Conservation (phyloP, 345 rosid species). For the Combretum micranthum region DNA sequence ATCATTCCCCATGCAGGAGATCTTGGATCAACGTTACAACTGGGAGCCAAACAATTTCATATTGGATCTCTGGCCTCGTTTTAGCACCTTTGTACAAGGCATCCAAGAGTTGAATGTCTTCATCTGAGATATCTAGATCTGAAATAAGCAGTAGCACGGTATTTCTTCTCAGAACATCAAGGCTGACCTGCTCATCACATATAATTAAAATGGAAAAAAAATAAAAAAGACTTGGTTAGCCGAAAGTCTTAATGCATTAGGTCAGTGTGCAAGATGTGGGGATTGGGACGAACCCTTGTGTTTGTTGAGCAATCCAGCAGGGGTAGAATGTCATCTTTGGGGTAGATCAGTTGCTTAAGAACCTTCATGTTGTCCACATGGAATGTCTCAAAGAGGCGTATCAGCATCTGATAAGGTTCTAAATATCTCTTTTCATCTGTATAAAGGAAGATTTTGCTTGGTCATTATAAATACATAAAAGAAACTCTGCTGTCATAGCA, state of each 20-base stretch:
- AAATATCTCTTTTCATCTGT: constrained; percentile 43
- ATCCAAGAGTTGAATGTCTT: constrained; percentile 33
- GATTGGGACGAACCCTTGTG: constrained; percentile 31
- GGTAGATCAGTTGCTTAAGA: constrained; percentile 44
- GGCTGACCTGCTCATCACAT: constrained; percentile 24
- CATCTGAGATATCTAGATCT: constrained; percentile 32
- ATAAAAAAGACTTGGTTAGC: no score
- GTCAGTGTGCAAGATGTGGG: background rate
- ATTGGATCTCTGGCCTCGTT: constrained; percentile 35
- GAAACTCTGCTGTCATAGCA: no score
- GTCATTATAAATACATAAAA: no score
- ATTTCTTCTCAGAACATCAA: constrained; percentile 41
- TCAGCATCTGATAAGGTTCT: constrained; percentile 39
- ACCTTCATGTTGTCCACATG: constrained; percentile 65
- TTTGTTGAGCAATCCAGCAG: constrained; percentile 42
- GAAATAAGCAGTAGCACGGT: constrained; percentile 50
- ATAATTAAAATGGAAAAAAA: no score
- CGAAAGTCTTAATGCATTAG: background rate
- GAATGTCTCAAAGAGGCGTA: constrained; percentile 35
- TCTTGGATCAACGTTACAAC: constrained; percentile 22
- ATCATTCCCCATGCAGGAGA: constrained; percentile 16
- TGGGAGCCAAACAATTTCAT: constrained; percentile 64
- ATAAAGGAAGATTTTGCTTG: background rate
- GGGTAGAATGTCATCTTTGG: constrained; percentile 42
- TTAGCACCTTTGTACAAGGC: constrained; percentile 33